These are phyloP conservation scores for Trichoderma harzianum DNA, from an alignment of 2,329 filamentous ascomycete species.

Conservation along the genomic window DNA sequence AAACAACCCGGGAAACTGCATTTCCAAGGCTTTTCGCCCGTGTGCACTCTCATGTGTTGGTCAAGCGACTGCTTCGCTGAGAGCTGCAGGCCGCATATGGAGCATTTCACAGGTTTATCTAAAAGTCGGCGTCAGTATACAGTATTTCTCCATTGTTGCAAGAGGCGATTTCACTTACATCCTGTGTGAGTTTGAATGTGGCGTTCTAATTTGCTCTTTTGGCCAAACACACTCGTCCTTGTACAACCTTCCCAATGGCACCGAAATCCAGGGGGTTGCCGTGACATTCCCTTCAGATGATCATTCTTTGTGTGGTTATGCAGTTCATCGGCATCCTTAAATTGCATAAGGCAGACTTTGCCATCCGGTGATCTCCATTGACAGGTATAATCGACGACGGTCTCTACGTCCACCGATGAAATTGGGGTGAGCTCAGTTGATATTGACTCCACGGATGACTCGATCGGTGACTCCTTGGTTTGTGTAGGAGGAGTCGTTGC, in stretches of 20 bases:
- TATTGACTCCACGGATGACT: background rate
- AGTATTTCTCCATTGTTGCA: background rate
- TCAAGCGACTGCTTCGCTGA: slow-evolving; percentile 66
- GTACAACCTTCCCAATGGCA: slow-evolving; percentile 57
- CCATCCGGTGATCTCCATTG: slow-evolving; percentile 30
- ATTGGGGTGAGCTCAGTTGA: slow-evolving; percentile 1
- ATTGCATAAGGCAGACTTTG: slow-evolving; percentile 34
- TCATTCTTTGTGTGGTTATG: slow-evolving; percentile 52
- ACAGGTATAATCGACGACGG: slow-evolving; percentile 31
- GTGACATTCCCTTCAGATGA: slow-evolving; percentile 47
- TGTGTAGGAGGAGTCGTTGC: slow-evolving; percentile 30
- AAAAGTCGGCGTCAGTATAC: background rate
- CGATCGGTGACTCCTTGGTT: slow-evolving; percentile 21
- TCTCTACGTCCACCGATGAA: slow-evolving; percentile 7
- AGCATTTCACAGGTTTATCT: slow-evolving; percentile 60
- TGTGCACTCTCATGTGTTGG: slow-evolving; percentile 65
- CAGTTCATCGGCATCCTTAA: slow-evolving; percentile 46
- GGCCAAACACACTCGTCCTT: slow-evolving; percentile 52
- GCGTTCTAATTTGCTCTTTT: slow-evolving; percentile 61
- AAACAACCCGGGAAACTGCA: slow-evolving; percentile 50
- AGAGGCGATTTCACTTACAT: slow-evolving; percentile 42
- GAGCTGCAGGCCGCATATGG: slow-evolving; percentile 54
- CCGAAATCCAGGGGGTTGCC: slow-evolving; percentile 45
- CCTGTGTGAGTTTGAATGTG: slow-evolving; percentile 65
- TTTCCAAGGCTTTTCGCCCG: slow-evolving; percentile 60